Conservation (phyloP, 2,329 filamentous ascomycete genomes). For the Pseudogymnoascus sp. region DNA sequence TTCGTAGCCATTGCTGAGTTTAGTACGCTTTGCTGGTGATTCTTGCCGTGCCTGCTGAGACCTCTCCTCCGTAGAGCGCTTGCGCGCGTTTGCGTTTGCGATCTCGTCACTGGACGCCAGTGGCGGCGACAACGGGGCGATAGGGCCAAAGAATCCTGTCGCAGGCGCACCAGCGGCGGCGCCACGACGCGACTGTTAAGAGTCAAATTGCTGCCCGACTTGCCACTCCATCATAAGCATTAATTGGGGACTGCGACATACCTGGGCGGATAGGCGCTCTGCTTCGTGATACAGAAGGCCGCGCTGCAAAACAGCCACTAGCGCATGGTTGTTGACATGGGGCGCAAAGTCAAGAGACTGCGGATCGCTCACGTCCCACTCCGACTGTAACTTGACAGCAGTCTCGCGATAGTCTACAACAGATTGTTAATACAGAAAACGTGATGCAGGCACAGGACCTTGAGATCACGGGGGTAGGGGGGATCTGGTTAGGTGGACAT, state of each 20-base stretch:
- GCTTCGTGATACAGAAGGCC: constrained; percentile 53
- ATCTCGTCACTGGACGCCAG: constrained; percentile 22
- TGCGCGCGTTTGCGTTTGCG: constrained; percentile 20
- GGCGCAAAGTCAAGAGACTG: constrained; percentile 57
- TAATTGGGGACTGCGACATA: constrained; percentile 18
- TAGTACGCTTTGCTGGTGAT: constrained; percentile 48
- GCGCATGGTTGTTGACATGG: constrained; percentile 56
- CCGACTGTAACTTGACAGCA: constrained; percentile 59
- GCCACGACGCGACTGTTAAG: constrained; percentile 13
- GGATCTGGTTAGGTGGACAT: constrained; percentile 16
- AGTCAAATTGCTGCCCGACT: constrained; percentile 1
- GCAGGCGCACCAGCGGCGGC: constrained; percentile 15
- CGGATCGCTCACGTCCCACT: constrained; percentile 57
- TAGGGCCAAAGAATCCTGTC: constrained; percentile 28
- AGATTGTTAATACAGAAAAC: background rate
- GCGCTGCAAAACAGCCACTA: constrained; percentile 56
- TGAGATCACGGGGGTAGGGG: constrained; percentile 9
- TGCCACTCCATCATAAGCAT: background rate
- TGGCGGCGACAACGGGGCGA: constrained; percentile 21
- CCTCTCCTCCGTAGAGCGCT: constrained; percentile 26
- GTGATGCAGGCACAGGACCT: constrained; percentile 7
- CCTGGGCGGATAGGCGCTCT: constrained; percentile 40
- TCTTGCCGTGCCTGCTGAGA: constrained; percentile 43
- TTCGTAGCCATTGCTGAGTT: constrained; percentile 55
- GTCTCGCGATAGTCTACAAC: constrained; percentile 57